Base-by-base conservation (phyloP, 2,329 filamentous ascomycete species). In the Bisporella sp. region DNA sequence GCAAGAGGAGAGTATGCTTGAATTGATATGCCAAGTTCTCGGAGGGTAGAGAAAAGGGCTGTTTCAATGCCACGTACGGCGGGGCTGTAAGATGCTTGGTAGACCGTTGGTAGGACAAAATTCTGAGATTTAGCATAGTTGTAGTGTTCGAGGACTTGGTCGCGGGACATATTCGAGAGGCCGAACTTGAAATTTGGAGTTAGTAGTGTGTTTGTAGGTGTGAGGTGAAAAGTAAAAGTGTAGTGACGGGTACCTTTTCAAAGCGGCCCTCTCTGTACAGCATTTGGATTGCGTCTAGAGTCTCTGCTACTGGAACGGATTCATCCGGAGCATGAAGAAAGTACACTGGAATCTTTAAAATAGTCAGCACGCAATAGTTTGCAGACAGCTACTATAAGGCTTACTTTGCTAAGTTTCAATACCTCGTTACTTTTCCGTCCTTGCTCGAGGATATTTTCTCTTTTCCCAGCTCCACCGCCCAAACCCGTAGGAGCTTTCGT, bases 1-100 rank as follows among this genome's bases (percentile, higher is more conserved):
- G 79, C 80, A 29, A 83, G 68, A 1, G 79, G 79, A 56, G 83
- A 84, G 66, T 82, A 82, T 42, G 79, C 66, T n/a, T 83, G 78
- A 47, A 83, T 72, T 47, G 79, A 76, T 40, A 84, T 71, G 2
- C 75, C 75, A 58, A 81, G 83, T 41, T 77, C 71, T 35, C 74
- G 73, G 56, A 78, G 81, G 49, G 72, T 73, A 6, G 75, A 75
- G 42, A 84, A 72, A 12, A 84, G 66, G 55, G 81, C 77, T 2
- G 70, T 78, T 60, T 86, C 82, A 66, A 79, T 84, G 0, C 79
- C 74, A 0, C 57, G 49, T 12, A 41, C 13, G 9, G 59, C 39
- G 9, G 48, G 31, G 31, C 59, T 60, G 49, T 65, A 65, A 28
- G 58, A 50, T 12, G 58, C 61, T 54, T 68, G 63, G 47, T 62